phyloP scores from a whole-genome alignment of 2,329 filamentous ascomycete species.

The Penicillium occitanis region DNA sequence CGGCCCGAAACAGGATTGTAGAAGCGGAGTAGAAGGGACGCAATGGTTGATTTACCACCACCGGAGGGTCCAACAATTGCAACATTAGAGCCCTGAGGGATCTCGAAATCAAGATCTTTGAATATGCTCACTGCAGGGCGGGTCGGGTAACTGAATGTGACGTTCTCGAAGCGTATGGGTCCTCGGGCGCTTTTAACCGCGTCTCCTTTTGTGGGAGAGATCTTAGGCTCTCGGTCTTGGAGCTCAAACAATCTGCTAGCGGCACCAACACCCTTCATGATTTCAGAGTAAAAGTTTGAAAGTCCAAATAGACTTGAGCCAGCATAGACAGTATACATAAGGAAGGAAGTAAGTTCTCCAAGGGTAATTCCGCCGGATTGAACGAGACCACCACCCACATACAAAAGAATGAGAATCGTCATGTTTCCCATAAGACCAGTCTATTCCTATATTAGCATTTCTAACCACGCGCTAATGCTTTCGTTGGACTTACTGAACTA shows the following conservation, averaged over 20 bases:
- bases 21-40: slow-evolving; percentile 85
- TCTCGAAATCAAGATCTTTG: slow-evolving; percentile 81
- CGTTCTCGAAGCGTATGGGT: slow-evolving; percentile 80
- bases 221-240: slow-evolving; percentile 82
- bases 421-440: slow-evolving; percentile 94
- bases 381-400: slow-evolving; percentile 88
- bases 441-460: slow-evolving; percentile 42
- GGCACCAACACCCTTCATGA: slow-evolving; percentile 98
- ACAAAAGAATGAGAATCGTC: slow-evolving; percentile 87
- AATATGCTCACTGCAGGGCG: slow-evolving; percentile 90
- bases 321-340: slow-evolving; percentile 95
- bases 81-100: slow-evolving; percentile 89
- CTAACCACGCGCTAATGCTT: background rate
- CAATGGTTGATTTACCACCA: slow-evolving; percentile 94
- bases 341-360: slow-evolving; percentile 90
- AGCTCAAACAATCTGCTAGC: slow-evolving; percentile 95
- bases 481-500: slow-evolving; percentile 50
- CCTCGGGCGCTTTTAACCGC: slow-evolving; percentile 82
- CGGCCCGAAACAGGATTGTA: slow-evolving; percentile 77
- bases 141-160: slow-evolving; percentile 90
- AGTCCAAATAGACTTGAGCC: slow-evolving; percentile 88
- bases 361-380: slow-evolving; percentile 81
- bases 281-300: slow-evolving; percentile 93
- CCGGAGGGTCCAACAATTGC: slow-evolving; percentile 96
- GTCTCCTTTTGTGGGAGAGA: slow-evolving; percentile 79